A percentile compares a stretch with the other conserved stretches of the same genome.
Evolutionary conservation across 441 rosid genomes (phyloP).

Genomic region (Flueggea neowawraea): DNA sequence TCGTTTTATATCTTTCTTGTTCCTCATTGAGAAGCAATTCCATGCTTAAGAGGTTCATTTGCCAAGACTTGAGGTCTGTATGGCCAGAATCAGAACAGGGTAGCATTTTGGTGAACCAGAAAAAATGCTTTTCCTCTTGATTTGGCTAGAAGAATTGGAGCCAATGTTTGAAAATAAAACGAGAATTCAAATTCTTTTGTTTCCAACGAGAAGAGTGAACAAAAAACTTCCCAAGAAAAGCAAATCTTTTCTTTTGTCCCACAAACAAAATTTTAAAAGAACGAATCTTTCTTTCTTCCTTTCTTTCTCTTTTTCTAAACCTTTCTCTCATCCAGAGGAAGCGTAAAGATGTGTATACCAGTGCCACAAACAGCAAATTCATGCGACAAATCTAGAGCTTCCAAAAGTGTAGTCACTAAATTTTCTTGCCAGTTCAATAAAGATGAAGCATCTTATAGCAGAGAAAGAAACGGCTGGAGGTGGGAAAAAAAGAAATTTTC

Average conservation of each 20-base stretch:
- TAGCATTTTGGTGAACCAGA: too few relatives aligned
- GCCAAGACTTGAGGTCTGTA: too few relatives aligned
- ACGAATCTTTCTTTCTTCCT: conserved; percentile 18
- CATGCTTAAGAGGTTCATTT: too few relatives aligned
- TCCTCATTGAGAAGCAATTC: too few relatives aligned
- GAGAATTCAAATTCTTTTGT: conserved; percentile 21
- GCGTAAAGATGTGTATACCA: conserved; percentile 24
- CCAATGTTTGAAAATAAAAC: not conserved
- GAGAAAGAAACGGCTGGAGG: too few relatives aligned
- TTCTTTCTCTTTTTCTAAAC: not conserved
- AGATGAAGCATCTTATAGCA: too few relatives aligned
- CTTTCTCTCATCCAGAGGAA: conserved; percentile 34
- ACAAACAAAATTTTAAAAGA: conserved; percentile 14
- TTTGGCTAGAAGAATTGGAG: not conserved
- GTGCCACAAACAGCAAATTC: conserved; percentile 13
- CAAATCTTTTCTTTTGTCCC: conserved; percentile 14
- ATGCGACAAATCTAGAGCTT: conserved; percentile 12
- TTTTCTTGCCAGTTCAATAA: too few relatives aligned
- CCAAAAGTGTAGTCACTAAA: too few relatives aligned
- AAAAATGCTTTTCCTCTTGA: not conserved
- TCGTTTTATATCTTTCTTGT: too few relatives aligned
- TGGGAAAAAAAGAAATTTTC: too few relatives aligned
- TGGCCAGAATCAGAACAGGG: too few relatives aligned
- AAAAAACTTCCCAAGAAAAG: conserved; percentile 16
- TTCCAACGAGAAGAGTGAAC: conserved; percentile 7